Evolutionary conservation across 2,329 filamentous ascomycete genomes (phyloP), one percentile per base, ranked within the genome.

Genomic region (Xylaria hypoxylon): DNA sequence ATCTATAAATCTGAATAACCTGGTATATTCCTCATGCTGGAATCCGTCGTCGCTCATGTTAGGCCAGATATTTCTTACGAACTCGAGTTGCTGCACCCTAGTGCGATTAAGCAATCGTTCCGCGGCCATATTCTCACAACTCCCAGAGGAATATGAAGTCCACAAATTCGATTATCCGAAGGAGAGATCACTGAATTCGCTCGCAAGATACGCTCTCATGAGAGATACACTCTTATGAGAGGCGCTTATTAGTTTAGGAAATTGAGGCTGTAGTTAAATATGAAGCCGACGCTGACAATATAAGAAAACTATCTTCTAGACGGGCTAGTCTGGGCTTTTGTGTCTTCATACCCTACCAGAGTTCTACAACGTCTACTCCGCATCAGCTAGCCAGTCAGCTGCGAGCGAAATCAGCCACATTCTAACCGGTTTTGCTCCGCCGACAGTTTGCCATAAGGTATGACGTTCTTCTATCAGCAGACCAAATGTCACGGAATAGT

Each of bases 61-160:
- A 13, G 57, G 57, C 57, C 57, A 59, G 19, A 59, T 50, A n/a
- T 6, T 51, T 51, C 17, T 40, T 11, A 51, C 17, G 15, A 59
- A 59, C 10, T 51, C 33, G 35, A 59, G 24, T 22, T 59, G 45
- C 35, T 59, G 45, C 45, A 11, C 33, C 33, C 17, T 40, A 19
- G 57, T 42, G 10, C 33, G 31, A 28, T 51, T 24, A 6, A 42
- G 11, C 24, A 59, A 17, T 44, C 33, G 45, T 31, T 59, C 57
- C 15, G 19, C 24, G 10, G 57, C 45, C 57, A 59, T 59, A 50
- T 19, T 28, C 7, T 3, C 11, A 59, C 13, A 50, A 28, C 3
- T 2, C 15, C 15, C 1, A 13, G 26, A 6, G 17, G 7, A 10
- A 28, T 35, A 45, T 33, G 2, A 15, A 47, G 2, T 33, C 17